These are phyloP conservation scores for Clitocybe nebularis DNA, from an alignment of 1,284 basidiomycete species.

Conservation along the genomic window DNA sequence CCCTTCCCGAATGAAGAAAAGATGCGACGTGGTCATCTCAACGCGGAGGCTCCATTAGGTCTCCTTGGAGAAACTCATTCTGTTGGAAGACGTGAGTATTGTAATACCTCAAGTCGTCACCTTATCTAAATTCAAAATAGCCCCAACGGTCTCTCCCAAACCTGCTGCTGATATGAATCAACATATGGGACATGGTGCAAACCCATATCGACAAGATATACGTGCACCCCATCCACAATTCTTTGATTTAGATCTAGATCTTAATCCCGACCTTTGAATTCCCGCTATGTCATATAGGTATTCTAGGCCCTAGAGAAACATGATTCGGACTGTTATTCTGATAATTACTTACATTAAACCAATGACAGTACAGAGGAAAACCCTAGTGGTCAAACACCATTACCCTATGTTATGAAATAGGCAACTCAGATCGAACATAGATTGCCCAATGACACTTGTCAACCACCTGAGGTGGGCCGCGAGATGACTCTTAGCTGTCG, in stretches of 20 bases:
- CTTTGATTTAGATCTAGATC: constrained; percentile 74
- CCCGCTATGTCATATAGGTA: too few relatives aligned
- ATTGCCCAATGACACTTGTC: too few relatives aligned
- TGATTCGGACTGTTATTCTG: too few relatives aligned
- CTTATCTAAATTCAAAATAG: constrained; percentile 26
- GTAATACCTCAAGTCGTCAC: constrained; percentile 1
- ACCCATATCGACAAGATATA: constrained; percentile 67
- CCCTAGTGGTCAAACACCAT: too few relatives aligned
- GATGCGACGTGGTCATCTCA: constrained; percentile 75
- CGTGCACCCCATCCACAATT: constrained; percentile 53
- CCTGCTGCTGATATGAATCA: constrained; percentile 39
- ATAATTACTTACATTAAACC: too few relatives aligned
- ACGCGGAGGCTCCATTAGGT: constrained; percentile 72
- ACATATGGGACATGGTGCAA: constrained; percentile 47
- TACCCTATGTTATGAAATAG: too few relatives aligned
- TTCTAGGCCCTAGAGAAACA: too few relatives aligned
- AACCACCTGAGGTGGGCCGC: too few relatives aligned
- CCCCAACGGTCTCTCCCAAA: constrained; percentile 57
- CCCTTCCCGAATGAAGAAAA: constrained; percentile 86
- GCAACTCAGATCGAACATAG: too few relatives aligned
- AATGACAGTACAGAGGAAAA: too few relatives aligned
- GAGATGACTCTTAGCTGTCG: constrained; percentile 16
- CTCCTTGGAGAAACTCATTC: constrained; percentile 73
- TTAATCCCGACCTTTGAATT: constrained; percentile 68
- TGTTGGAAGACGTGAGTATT: constrained; percentile 63